Evolutionary conservation across 2,329 filamentous ascomycete species (phyloP).

Genomic region (Seiridium unicorne): DNA sequence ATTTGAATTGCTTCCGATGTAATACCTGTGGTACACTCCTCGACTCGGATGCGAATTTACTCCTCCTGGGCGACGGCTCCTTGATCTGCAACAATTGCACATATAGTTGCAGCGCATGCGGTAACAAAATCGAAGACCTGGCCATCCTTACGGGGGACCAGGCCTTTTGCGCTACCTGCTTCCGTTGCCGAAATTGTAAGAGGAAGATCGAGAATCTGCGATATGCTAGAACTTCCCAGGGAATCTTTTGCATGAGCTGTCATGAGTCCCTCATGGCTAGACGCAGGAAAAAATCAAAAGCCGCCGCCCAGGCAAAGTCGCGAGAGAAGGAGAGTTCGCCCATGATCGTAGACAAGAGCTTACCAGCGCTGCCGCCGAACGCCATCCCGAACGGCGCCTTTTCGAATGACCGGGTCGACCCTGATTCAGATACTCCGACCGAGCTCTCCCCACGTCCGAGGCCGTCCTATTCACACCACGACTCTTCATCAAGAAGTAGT

Average conservation of each 20-base stretch:
- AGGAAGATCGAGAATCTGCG: slow-evolving; percentile 97
- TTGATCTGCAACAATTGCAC: slow-evolving; percentile 99
- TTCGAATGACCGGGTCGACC: slow-evolving; percentile 56
- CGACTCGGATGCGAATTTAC: slow-evolving; percentile 95
- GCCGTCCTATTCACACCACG: slow-evolving; percentile 46
- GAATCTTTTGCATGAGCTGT: slow-evolving; percentile 99
- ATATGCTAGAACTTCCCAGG: slow-evolving; percentile 95
- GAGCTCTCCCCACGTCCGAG: slow-evolving; percentile 67
- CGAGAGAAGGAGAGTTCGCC: slow-evolving; percentile 63
- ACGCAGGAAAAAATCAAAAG: slow-evolving; percentile 81
- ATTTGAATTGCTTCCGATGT: slow-evolving; percentile 98
- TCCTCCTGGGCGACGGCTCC: slow-evolving; percentile 94
- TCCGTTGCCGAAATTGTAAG: slow-evolving; percentile 97
- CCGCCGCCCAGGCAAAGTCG: slow-evolving; percentile 58
- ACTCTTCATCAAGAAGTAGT: slow-evolving; percentile 54
- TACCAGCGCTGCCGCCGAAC: slow-evolving; percentile 84
- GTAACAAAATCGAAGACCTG: slow-evolving; percentile 96
- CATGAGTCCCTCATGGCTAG: slow-evolving; percentile 96
- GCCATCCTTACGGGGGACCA: slow-evolving; percentile 97
- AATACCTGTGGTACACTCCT: slow-evolving; percentile 93
- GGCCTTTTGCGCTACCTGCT: slow-evolving; percentile 96
- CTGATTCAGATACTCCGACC: slow-evolving; percentile 65
- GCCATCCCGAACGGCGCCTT: slow-evolving; percentile 63
- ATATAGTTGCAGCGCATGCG: slow-evolving; percentile 95
- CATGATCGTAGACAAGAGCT: slow-evolving; percentile 82